phyloP scores from a whole-genome alignment of 148 eudicot species.

The Tetragonia tetragonoides region DNA sequence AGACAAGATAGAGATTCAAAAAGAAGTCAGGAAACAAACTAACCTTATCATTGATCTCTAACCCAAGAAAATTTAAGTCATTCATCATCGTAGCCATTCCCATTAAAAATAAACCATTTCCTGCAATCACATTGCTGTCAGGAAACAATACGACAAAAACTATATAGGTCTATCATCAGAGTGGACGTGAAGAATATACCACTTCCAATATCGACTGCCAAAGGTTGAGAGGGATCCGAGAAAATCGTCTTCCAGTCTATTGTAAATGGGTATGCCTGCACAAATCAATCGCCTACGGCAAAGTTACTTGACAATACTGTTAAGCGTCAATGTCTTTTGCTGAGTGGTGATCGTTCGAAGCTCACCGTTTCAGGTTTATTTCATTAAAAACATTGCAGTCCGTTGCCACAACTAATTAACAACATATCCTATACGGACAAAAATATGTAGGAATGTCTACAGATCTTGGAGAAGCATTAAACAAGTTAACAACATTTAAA shows the following conservation, averaged over 20 bases:
- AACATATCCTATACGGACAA: too few relatives aligned
- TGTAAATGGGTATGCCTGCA: slow-evolving; percentile 33
- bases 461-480: too few relatives aligned
- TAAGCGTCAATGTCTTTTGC: background rate
- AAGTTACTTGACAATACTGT: background rate
- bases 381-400: too few relatives aligned
- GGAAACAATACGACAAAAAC: background rate
- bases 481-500: too few relatives aligned
- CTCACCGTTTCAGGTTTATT: background rate
- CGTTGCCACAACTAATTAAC: too few relatives aligned
- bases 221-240: slow-evolving; percentile 24
- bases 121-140: slow-evolving; percentile 34
- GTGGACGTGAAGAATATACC: slow-evolving; percentile 8
- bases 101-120: slow-evolving; percentile 76
- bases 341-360: background rate
- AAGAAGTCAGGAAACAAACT: slow-evolving; percentile 4
- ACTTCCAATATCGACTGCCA: slow-evolving; percentile 34
- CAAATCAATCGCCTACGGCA: background rate
- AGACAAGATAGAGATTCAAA: background rate
- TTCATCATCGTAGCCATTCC: slow-evolving; percentile 60
- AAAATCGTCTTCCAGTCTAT: slow-evolving; percentile 28
- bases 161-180: background rate
- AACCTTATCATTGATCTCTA: slow-evolving; percentile 87
- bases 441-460: too few relatives aligned
- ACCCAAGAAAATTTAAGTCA: slow-evolving; percentile 70